Evolutionary conservation across 495 filamentous ascomycete species (phyloP).

Genomic region (Penicillium pulvis): DNA sequence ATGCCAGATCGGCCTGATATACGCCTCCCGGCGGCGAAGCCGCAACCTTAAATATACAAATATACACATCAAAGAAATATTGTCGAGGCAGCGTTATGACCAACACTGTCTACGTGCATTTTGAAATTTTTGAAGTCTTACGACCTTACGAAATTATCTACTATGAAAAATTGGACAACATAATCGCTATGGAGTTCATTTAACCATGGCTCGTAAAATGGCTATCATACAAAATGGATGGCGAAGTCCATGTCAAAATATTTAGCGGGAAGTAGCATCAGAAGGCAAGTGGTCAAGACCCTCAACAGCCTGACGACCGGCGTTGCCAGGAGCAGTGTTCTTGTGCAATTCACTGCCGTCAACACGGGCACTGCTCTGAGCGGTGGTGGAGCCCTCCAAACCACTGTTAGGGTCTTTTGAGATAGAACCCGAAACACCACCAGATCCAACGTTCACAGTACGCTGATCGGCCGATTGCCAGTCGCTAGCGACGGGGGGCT

Average conservation of each 20-base stretch:
- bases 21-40: neutral
- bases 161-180: neutral
- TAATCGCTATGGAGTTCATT: conserved; percentile 14
- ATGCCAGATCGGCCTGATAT: neutral
- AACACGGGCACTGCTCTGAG: conserved; percentile 57
- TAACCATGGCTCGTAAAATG: conserved; percentile 19
- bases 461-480: conserved; percentile 71
- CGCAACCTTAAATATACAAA: neutral
- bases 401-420: conserved; percentile 56
- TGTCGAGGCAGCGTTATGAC: too few relatives aligned
- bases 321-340: conserved; percentile 39
- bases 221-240: conserved; percentile 23
- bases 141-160: neutral
- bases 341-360: conserved; percentile 44
- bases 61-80: too few relatives aligned
- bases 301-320: conserved; percentile 60
- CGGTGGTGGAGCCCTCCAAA: conserved; percentile 64
- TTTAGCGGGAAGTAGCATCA: conserved; percentile 47
- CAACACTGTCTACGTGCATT: too few relatives aligned
- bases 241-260: conserved; percentile 14
- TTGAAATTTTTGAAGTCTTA: too few relatives aligned
- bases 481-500: conserved; percentile 72
- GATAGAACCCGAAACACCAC: conserved; percentile 53
- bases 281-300: conserved; percentile 49
- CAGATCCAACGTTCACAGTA: conserved; percentile 68